Percentiles rank a stretch among this genome's conserved stretches.
phyloP scores from a whole-genome alignment of 2,329 filamentous ascomycete species.

The Neofusicoccum laricinum region DNA sequence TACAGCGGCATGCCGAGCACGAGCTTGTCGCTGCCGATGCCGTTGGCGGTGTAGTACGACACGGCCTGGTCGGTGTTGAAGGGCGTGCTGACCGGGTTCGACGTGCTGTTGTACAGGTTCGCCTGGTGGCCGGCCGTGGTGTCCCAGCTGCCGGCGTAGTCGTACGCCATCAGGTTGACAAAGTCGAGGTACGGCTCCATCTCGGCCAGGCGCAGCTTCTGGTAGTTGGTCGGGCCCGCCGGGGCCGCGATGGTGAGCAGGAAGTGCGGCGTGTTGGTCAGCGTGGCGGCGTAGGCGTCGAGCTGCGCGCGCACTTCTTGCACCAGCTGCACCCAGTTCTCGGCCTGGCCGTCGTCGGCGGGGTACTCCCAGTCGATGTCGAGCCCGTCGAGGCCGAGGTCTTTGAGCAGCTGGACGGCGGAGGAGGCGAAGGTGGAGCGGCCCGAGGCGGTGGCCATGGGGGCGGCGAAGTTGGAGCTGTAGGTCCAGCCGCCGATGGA shows the following conservation, averaged over 20 bases:
- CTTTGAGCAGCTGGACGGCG: slow-evolving; percentile 72
- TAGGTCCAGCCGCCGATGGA: slow-evolving; percentile 86
- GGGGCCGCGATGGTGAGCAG: slow-evolving; percentile 46
- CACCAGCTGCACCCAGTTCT: slow-evolving; percentile 41
- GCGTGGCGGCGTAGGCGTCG: slow-evolving; percentile 35
- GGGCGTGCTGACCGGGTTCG: slow-evolving; percentile 65
- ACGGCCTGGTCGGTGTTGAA: slow-evolving; percentile 75
- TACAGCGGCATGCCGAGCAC: slow-evolving; percentile 92
- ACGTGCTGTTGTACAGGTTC: slow-evolving; percentile 64
- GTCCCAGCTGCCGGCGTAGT: slow-evolving; percentile 76
- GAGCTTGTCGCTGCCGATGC: slow-evolving; percentile 67
- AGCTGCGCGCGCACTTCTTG: slow-evolving; percentile 36
- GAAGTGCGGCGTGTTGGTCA: slow-evolving; percentile 31
- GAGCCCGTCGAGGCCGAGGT: slow-evolving; percentile 66
- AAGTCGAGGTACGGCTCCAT: slow-evolving; percentile 48
- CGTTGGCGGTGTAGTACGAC: slow-evolving; percentile 63
- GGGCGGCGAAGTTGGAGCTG: slow-evolving; percentile 71
- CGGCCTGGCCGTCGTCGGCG: slow-evolving; percentile 36
- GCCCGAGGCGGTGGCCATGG: slow-evolving; percentile 62
- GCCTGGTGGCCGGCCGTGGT: slow-evolving; percentile 69
- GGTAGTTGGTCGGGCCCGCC: slow-evolving; percentile 42
- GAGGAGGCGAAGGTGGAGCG: slow-evolving; percentile 66
- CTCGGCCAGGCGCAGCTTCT: slow-evolving; percentile 39
- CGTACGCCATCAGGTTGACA: slow-evolving; percentile 52
- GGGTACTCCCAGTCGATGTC: slow-evolving; percentile 52